These are phyloP conservation scores for Podila epicladia DNA, from an alignment of 192 early-diverging fungal genomes.

Conservation along the genomic window DNA sequence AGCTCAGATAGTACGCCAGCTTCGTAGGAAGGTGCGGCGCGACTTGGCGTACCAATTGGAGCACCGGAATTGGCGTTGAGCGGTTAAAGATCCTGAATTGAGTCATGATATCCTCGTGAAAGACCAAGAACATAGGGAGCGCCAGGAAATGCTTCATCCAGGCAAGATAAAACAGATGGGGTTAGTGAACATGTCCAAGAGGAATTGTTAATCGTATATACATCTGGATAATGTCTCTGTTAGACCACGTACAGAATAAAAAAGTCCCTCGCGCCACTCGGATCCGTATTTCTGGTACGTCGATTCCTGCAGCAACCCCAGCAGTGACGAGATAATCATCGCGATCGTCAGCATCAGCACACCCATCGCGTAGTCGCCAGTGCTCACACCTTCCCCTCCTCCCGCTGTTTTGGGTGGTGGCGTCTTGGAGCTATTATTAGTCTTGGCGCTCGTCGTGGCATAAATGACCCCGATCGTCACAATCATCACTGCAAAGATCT, in stretches of 20 bases:
- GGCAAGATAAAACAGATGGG: not conserved
- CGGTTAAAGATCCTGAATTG: slow-evolving; percentile 66
- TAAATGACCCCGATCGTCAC: slow-evolving; percentile 82
- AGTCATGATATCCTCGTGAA: slow-evolving; percentile 71
- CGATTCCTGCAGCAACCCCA: slow-evolving; percentile 86
- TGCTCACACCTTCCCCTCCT: not conserved
- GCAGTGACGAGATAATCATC: slow-evolving; percentile 78
- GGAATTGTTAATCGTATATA: not conserved
- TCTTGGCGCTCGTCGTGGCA: slow-evolving; percentile 66
- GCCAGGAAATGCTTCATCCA: slow-evolving; percentile 74
- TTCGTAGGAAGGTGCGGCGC: slow-evolving; percentile 25
- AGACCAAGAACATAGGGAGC: slow-evolving; percentile 81
- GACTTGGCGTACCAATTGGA: slow-evolving; percentile 31
- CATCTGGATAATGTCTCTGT: not conserved
- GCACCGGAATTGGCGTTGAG: slow-evolving; percentile 57
- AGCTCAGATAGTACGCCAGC: slow-evolving; percentile 40
- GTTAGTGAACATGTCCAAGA: not conserved
- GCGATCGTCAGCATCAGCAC: slow-evolving; percentile 74
- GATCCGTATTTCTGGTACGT: slow-evolving; percentile 82
- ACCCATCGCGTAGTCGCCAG: slow-evolving; percentile 70
- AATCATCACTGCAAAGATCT: slow-evolving; percentile 73
- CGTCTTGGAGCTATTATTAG: slow-evolving; percentile 31
- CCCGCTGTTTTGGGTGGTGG: slow-evolving; percentile 1
- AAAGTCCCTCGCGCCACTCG: slow-evolving; percentile 90
- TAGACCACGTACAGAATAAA: slow-evolving; percentile 72